These are phyloP conservation scores for Sextonia rubra DNA, from an alignment of 164 flowering plant species.

Conservation along the genomic window DNA sequence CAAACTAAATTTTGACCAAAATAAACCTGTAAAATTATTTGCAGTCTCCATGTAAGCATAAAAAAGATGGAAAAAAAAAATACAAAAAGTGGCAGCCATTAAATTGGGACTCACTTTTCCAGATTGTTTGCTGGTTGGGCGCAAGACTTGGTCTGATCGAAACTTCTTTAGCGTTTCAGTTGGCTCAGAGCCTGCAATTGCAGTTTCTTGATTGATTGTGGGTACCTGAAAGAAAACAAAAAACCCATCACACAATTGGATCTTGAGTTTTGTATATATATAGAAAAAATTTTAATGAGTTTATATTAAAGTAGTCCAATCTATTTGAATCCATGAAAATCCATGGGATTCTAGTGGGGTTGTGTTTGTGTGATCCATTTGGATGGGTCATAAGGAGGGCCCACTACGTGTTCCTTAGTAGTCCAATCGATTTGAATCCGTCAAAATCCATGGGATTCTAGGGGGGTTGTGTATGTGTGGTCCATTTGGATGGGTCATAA, in stretches of 20 bases:
- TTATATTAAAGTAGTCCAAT: too few relatives aligned
- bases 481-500: too few relatives aligned
- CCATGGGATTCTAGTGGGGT: too few relatives aligned
- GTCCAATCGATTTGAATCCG: too few relatives aligned
- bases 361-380: too few relatives aligned
- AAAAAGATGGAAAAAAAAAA: too few relatives aligned
- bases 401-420: too few relatives aligned
- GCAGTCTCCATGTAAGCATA: background rate
- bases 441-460: too few relatives aligned
- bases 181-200: conserved; percentile 54
- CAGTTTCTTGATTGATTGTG: conserved; percentile 74
- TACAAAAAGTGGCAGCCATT: background rate
- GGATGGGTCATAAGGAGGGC: too few relatives aligned
- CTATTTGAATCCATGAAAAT: too few relatives aligned
- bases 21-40: conserved; percentile 53
- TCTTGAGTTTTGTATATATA: background rate
- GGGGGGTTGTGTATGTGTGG: too few relatives aligned
- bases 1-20: conserved; percentile 80
- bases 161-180: conserved; percentile 55
- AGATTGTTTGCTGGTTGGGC: conserved; percentile 48
- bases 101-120: conserved; percentile 43
- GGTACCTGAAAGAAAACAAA: conserved; percentile 47
- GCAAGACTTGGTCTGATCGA: conserved; percentile 68
- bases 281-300: too few relatives aligned
- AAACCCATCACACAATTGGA: background rate